These are phyloP conservation scores for Cladophialophora exuberans DNA, from an alignment of 2,329 filamentous ascomycete species.

Conservation along the genomic window DNA sequence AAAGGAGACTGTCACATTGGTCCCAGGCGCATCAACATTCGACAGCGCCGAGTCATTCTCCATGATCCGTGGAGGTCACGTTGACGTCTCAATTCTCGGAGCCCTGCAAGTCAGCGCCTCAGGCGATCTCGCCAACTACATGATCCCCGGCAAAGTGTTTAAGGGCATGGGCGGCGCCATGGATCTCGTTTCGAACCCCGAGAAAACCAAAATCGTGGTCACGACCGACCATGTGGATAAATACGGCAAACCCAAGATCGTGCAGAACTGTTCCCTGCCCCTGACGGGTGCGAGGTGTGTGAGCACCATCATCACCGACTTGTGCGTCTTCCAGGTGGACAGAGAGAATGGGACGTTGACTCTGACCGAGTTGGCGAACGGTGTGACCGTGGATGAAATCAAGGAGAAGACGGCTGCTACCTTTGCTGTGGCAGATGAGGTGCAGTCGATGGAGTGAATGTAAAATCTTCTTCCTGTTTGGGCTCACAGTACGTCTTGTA, in stretches of 20 bases:
- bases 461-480: not conserved
- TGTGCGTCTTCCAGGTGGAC: slow-evolving; percentile 80
- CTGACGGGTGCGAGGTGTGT: slow-evolving; percentile 69
- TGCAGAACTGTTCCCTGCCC: slow-evolving; percentile 65
- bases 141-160: slow-evolving; percentile 81
- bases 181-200: slow-evolving; percentile 73
- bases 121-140: slow-evolving; percentile 85
- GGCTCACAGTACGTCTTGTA: too few relatives aligned
- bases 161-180: slow-evolving; percentile 86
- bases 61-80: slow-evolving; percentile 84
- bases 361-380: slow-evolving; percentile 71
- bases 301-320: slow-evolving; percentile 72
- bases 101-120: slow-evolving; percentile 78
- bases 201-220: slow-evolving; percentile 72
- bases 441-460: slow-evolving; percentile 41
- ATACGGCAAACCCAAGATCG: slow-evolving; percentile 68
- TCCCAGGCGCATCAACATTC: slow-evolving; percentile 76
- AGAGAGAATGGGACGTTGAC: slow-evolving; percentile 64
- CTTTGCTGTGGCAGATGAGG: slow-evolving; percentile 58
- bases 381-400: slow-evolving; percentile 56
- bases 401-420: not conserved
- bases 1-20: slow-evolving; percentile 82
- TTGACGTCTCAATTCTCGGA: slow-evolving; percentile 82
- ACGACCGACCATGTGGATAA: slow-evolving; percentile 72
- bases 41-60: slow-evolving; percentile 80